Conservation (phyloP, 2,329 filamentous ascomycete genomes). For the Amesomyces nigricolor region DNA sequence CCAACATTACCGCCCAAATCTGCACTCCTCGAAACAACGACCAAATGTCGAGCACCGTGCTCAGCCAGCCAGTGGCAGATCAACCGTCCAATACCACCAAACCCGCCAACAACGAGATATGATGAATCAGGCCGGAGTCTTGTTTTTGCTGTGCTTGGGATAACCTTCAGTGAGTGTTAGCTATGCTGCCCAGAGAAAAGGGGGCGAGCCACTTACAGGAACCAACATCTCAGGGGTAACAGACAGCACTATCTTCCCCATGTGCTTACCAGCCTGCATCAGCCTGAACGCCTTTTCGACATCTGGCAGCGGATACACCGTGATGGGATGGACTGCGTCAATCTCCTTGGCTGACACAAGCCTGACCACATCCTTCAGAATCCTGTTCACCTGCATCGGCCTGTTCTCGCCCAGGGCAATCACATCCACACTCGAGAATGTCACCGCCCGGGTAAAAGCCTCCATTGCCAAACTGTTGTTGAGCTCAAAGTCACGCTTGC, state of each 20-base stretch:
- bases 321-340: conserved; percentile 26
- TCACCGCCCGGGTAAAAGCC: conserved; percentile 36
- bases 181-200: not conserved
- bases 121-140: conserved; percentile 24
- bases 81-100: conserved; percentile 33
- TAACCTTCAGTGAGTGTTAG: not conserved
- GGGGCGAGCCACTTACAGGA: conserved; percentile 19
- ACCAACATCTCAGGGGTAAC: conserved; percentile 22
- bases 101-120: conserved; percentile 33
- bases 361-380: conserved; percentile 24
- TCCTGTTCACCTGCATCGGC: conserved; percentile 18
- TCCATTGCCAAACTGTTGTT: conserved; percentile 40
- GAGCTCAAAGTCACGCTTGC: conserved; percentile 28
- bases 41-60: conserved; percentile 30
- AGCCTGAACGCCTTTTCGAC: conserved; percentile 38
- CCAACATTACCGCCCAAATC: conserved; percentile 15
- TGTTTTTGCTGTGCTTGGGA: not conserved
- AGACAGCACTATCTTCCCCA: conserved; percentile 40
- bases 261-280: conserved; percentile 40
- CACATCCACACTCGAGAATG: conserved; percentile 34
- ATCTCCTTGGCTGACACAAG: conserved; percentile 27
- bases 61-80: conserved; percentile 29
- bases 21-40: conserved; percentile 30
- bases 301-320: conserved; percentile 26
- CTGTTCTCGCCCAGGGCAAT: conserved; percentile 19